These are phyloP conservation scores for Globisporangium acanthophoron DNA, from an alignment of 352 stramenopile species.

Conservation along the genomic window DNA sequence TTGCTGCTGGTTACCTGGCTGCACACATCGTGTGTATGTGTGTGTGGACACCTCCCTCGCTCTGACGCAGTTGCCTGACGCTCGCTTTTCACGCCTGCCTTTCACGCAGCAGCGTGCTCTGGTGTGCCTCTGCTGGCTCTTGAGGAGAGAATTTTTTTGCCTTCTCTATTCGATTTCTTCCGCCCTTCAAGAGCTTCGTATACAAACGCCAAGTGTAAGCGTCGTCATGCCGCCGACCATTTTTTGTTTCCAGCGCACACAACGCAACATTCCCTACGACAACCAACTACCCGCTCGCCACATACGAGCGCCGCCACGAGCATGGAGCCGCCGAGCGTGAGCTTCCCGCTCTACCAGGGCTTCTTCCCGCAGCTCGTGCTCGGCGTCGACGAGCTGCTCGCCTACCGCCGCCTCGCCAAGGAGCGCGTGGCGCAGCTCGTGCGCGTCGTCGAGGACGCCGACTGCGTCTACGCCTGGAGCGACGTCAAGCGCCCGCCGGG, in stretches of 20 bases:
- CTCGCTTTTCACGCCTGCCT: too few relatives aligned
- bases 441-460: constrained; percentile 73
- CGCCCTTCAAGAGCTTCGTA: background rate
- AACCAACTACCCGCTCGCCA: background rate
- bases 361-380: constrained; percentile 83
- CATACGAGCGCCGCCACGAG: background rate
- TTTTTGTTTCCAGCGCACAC: background rate
- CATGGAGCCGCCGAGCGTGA: constrained; percentile 44
- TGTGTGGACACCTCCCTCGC: background rate
- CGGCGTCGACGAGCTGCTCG: constrained; percentile 55
- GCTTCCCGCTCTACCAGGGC: constrained; percentile 68
- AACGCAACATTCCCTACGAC: background rate
- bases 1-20: background rate
- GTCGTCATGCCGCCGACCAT: background rate
- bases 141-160: too few relatives aligned
- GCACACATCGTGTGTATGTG: background rate
- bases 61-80: too few relatives aligned
- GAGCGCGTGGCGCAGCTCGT: constrained; percentile 68
- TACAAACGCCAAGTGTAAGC: background rate
- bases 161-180: background rate
- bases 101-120: too few relatives aligned
- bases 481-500: constrained; percentile 18
- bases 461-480: constrained; percentile 68
- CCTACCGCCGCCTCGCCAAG: constrained; percentile 75
- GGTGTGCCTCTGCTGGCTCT: too few relatives aligned